Evolutionary conservation across 805 yeast species (phyloP).

Genomic region (Zygoascus flipseniorum): DNA sequence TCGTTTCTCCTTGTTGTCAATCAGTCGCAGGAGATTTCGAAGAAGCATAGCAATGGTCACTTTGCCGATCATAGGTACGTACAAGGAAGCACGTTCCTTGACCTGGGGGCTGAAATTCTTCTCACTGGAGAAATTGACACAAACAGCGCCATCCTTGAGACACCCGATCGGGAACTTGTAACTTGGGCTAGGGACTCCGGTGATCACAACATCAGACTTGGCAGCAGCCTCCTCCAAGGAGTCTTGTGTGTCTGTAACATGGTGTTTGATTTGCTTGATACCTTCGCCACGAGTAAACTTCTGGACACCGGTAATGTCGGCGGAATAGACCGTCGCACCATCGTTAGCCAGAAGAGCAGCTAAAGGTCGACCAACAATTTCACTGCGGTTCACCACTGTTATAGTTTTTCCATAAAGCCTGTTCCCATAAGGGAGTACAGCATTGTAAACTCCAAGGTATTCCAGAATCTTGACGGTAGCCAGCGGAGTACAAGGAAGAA

Average conservation of each 20-base stretch:
- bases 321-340: constrained; percentile 93
- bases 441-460: constrained; percentile 79
- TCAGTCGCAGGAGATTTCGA: constrained; percentile 77
- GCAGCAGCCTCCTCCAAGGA: constrained; percentile 59
- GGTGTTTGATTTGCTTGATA: constrained; percentile 69
- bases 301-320: constrained; percentile 79
- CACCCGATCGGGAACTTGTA: constrained; percentile 82
- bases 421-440: constrained; percentile 77
- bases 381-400: constrained; percentile 86
- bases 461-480: constrained; percentile 92
- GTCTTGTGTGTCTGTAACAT: constrained; percentile 50
- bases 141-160: constrained; percentile 81
- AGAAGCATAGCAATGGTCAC: constrained; percentile 92
- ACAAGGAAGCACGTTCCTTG: constrained; percentile 77
- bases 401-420: constrained; percentile 88
- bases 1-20: constrained; percentile 46
- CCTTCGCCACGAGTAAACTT: constrained; percentile 93
- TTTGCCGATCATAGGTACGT: constrained; percentile 93
- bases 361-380: constrained; percentile 93
- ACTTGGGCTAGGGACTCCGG: constrained; percentile 82
- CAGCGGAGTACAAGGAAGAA: constrained; percentile 92
- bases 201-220: constrained; percentile 82
- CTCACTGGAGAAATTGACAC: constrained; percentile 81
- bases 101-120: constrained; percentile 77
- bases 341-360: constrained; percentile 95